A percentile compares a stretch with the other conserved stretches of the same genome.
phyloP scores from a whole-genome alignment of 1,139 yeast species.

The Zygosaccharomyces sapae region DNA sequence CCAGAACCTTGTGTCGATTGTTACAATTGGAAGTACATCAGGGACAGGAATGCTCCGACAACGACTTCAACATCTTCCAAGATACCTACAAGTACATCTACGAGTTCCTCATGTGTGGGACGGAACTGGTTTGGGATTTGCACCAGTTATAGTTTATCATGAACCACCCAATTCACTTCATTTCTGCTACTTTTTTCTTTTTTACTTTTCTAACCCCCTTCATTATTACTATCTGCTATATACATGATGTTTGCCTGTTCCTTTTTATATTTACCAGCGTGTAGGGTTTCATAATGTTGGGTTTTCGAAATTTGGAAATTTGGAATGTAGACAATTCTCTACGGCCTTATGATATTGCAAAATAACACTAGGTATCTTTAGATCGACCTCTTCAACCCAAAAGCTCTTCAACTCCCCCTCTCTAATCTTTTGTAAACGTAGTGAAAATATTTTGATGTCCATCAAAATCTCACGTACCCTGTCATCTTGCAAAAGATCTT shows the following conservation, averaged over 20 bases:
- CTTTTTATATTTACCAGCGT: too few relatives aligned
- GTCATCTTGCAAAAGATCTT: conserved; percentile 7
- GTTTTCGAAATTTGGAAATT: conserved; percentile 17
- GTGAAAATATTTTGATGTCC: conserved; percentile 20
- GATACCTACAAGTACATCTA: conserved; percentile 19
- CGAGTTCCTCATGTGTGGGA: conserved; percentile 32
- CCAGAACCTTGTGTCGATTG: conserved; percentile 87
- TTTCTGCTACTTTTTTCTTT: background rate
- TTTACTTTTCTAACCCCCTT: background rate
- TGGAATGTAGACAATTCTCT: conserved; percentile 20
- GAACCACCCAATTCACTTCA: background rate
- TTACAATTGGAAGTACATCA: conserved; percentile 80
- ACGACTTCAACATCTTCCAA: conserved; percentile 17
- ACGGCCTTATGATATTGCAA: conserved; percentile 25
- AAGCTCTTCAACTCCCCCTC: conserved; percentile 25
- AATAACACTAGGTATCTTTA: conserved; percentile 25
- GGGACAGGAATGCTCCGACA: conserved; percentile 39
- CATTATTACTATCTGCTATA: background rate
- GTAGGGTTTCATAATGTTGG: conserved; percentile 4
- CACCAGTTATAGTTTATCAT: conserved; percentile 29
- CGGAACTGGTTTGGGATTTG: conserved; percentile 39
- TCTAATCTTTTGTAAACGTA: conserved; percentile 23
- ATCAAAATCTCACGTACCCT: conserved; percentile 10
- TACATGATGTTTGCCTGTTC: background rate
- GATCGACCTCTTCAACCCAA: conserved; percentile 29